Evolutionary conservation across 2,329 filamentous ascomycete genomes (phyloP), one percentile per base, ranked within the genome.

Genomic region (Pseudocercospora eumusae): DNA sequence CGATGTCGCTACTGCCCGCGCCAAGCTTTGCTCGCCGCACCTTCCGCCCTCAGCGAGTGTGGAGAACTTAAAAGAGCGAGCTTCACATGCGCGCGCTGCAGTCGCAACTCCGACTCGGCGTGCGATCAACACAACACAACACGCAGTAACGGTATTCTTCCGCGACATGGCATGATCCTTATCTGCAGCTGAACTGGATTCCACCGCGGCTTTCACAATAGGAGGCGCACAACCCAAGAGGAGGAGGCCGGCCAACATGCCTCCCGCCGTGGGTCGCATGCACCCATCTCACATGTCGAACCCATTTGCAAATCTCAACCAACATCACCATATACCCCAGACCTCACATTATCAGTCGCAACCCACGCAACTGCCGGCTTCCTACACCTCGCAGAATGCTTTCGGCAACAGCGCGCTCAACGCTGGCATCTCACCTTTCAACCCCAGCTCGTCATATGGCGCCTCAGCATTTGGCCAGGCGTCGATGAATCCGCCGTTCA

Each of bases 301-400:
- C 66, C 84, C 85, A 25, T 88, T 87, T 74, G 77, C 81, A 50
- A 82, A 86, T 68, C 77, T 85, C 57, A 83, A 83, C 68, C 81
- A 71, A 68, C 79, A 75, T 11, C 74, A 75, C 59, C 61, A 72
- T 21, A 69, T 74, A 52, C 72, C 72, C 25, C 70, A 69, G 56
- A 65, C 56, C 53, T 64, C 66, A 11, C 70, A 73, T 53, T 74
- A 74, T 53, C 70, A 66, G 45, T 68, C 67, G 47, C 72, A 73
- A 59, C 64, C 70, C 11, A 58, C 63, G n/a, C 68, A 73, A 31
- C 57, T 73, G 33, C 70, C 67, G 15, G 76, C 64, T 76, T 81
- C 67, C 73, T 82, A 64, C 75, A 78, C 67, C 73, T 79, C 62
- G 70, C 77, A 70, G 56, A 68, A 70, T 49, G 66, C 63, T 7